Evolutionary conservation across 1,284 basidiomycete species (phyloP).

Genomic region (Boletus coffeatus): DNA sequence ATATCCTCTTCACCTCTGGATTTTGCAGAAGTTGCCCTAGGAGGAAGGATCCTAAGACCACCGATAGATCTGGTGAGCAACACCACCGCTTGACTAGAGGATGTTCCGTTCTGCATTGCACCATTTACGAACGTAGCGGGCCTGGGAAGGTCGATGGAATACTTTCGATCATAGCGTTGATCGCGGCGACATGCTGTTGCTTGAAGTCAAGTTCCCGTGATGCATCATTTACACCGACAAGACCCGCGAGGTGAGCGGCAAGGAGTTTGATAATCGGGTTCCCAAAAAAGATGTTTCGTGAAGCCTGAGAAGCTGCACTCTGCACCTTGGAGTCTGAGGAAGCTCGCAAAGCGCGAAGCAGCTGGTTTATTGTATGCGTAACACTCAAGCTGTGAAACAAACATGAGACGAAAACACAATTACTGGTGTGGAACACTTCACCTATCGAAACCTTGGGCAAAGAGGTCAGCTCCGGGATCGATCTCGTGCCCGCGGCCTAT

Average conservation of each 20-base stretch:
- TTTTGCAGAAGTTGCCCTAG: conserved; percentile 2
- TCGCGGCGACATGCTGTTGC: conserved; percentile 1
- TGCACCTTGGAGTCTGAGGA: not conserved
- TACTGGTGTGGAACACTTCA: not conserved
- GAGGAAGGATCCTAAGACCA: conserved; percentile 10
- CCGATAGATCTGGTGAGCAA: conserved; percentile 13
- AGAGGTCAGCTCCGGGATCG: conserved; percentile 4
- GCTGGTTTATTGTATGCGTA: not conserved
- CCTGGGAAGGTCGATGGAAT: not conserved
- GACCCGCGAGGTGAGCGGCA: not conserved
- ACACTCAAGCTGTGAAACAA: conserved; percentile 3
- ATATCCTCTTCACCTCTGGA: conserved; percentile 2
- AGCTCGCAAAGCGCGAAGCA: conserved; percentile 5
- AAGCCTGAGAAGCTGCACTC: not conserved
- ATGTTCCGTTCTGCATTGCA: not conserved
- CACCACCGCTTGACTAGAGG: not conserved
- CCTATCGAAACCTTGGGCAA: conserved; percentile 16
- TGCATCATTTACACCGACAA: not conserved
- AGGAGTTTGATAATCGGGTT: conserved; percentile 9
- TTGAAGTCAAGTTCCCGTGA: not conserved
- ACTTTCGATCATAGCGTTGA: conserved; percentile 10
- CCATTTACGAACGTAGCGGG: not conserved
- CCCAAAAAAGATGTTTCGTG: conserved; percentile 9
- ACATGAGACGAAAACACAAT: not conserved
- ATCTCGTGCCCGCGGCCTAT: not conserved